Percentiles rank a stretch among this genome's conserved stretches.
Conservation (phyloP, 495 filamentous ascomycete genomes). For the Achaetomiella virescens region DNA sequence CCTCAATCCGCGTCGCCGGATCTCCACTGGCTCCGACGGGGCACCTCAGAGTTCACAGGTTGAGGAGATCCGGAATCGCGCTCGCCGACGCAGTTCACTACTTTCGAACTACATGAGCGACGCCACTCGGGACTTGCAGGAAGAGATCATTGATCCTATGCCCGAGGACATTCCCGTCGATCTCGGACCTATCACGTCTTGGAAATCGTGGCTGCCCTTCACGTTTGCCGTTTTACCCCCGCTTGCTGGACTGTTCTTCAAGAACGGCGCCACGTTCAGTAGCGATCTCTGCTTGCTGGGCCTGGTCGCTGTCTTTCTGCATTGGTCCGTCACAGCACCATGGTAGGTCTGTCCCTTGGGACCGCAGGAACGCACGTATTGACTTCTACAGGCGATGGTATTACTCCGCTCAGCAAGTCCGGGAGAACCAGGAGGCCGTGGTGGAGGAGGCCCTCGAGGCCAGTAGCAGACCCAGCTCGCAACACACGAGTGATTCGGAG, state of each 20-base stretch:
- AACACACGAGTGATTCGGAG: conserved; percentile 36
- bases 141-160: conserved; percentile 66
- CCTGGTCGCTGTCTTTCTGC: conserved; percentile 77
- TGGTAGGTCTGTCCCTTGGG: conserved; percentile 51
- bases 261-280: conserved; percentile 71
- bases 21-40: not conserved
- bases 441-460: conserved; percentile 45
- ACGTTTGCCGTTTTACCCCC: conserved; percentile 80
- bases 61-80: conserved; percentile 21
- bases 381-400: conserved; percentile 71
- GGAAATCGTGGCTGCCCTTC: conserved; percentile 72
- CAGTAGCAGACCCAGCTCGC: conserved; percentile 14
- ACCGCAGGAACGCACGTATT: not conserved
- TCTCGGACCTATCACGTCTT: conserved; percentile 14
- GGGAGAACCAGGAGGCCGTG: conserved; percentile 39
- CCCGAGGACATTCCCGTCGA: conserved; percentile 20
- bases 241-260: conserved; percentile 74
- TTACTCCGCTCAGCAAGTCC: conserved; percentile 63
- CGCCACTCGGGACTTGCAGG: conserved; percentile 58
- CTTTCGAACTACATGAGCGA: conserved; percentile 71
- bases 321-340: conserved; percentile 87
- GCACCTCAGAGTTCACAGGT: too few species aligned
- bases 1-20: not conserved
- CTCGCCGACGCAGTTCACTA: conserved; percentile 60
- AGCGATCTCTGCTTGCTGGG: conserved; percentile 79